Base-by-base conservation (phyloP, 1,139 yeast species). In the Diutina scorzettiae region DNA sequence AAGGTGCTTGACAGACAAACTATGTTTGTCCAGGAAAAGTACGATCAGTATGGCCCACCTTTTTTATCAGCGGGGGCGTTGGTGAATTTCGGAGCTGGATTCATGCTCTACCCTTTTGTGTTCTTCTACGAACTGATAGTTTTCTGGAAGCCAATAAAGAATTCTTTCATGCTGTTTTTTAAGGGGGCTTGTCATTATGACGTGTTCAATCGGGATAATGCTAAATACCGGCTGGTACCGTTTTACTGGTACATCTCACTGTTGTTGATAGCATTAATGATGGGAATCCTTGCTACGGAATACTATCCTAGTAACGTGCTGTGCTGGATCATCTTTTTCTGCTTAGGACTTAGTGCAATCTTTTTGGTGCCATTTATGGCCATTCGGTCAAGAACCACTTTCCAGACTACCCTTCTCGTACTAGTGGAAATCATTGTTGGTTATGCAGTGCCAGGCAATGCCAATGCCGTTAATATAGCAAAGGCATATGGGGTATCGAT, bases 361-460 rank as follows among this genome's bases (percentile, higher is more conserved):
- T 76, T 76, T 52, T 62, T 77, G 54, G 63, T 78, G 59, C 84
- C 72, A 45, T 60, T 64, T 46, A 62, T 60, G 37, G 65, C 62
- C 33, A 62, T 76, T 34, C 74, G 65, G 49, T 66, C 81, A 8
- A 66, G 73, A 28, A 74, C 79, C 19, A 82, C 79, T 34, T 60
- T 63, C 46, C 55, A 63, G 20, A 61, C 76, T 46, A 77, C 78
- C 27, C 62, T 77, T 46, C 76, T 76, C 47, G 77, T 78, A 3
- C 57, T 78, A 47, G 76, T 74, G 34, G 82, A 78, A 54, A 60
- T 78, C 49, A 68, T 78, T 46, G 63, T 73, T 42, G 85, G 85
- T 19, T 76, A 76, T 49, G 78, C 80, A 2, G 49, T 78, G 28
- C 83, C 81, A 21, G 81, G 81, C 42, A 76, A 76, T 44, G 79